Conservation (phyloP, 164 flowering plant genomes). For the Vitis labrusca region DNA sequence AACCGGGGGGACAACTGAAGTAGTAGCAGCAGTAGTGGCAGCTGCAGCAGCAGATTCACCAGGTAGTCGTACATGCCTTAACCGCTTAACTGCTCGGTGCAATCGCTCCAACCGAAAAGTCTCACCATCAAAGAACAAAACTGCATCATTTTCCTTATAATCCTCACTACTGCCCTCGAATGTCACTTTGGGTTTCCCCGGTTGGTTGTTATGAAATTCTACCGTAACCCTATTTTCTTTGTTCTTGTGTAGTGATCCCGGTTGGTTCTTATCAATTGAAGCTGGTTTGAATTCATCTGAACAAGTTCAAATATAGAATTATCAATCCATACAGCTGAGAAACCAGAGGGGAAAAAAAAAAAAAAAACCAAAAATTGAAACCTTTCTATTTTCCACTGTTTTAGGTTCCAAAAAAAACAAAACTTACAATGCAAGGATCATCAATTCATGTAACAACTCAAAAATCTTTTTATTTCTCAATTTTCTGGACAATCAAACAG, state of each 20-base stretch:
- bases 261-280: conserved; percentile 74
- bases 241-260: conserved; percentile 64
- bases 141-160: conserved; percentile 81
- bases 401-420: too few relatives aligned
- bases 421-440: too few relatives aligned
- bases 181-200: conserved; percentile 68
- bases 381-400: too few relatives aligned
- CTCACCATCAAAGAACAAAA: conserved; percentile 79
- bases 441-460: not conserved
- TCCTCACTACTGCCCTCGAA: conserved; percentile 81
- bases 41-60: conserved; percentile 56
- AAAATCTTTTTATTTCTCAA: not conserved
- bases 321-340: not conserved
- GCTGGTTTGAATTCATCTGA: conserved; percentile 89
- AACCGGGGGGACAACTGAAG: conserved; percentile 23
- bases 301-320: not conserved
- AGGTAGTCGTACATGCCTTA: conserved; percentile 60
- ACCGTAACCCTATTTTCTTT: conserved; percentile 75
- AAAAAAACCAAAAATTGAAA: not conserved
- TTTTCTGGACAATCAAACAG: not conserved
- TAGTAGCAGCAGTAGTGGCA: conserved; percentile 12
- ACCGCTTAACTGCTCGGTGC: conserved; percentile 79
- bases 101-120: conserved; percentile 66
- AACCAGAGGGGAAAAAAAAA: not conserved
- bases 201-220: conserved; percentile 72